Evolutionary conservation across 176 grass and related monocot genomes (phyloP).

Genomic region (Bromus sterilis): DNA sequence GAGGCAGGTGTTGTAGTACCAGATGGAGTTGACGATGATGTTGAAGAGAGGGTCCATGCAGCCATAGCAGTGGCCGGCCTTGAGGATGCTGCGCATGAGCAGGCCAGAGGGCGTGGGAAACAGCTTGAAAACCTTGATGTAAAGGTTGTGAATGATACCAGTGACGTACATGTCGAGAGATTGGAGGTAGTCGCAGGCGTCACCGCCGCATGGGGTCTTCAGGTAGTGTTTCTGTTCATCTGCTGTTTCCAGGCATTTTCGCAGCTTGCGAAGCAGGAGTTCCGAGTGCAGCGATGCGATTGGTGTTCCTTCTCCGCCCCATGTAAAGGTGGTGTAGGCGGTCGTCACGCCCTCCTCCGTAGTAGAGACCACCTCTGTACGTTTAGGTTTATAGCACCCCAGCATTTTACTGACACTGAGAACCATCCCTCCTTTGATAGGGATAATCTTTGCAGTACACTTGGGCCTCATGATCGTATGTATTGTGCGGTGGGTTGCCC

Average conservation of each 20-base stretch:
- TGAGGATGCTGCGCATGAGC: not conserved
- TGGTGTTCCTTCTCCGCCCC: not conserved
- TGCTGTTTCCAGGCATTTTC: not conserved
- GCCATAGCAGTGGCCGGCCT: not conserved
- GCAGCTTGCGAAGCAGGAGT: not conserved
- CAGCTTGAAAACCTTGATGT: not conserved
- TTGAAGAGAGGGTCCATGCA: not conserved
- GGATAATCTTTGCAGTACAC: not conserved
- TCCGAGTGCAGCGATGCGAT: not conserved
- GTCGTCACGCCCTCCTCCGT: not conserved
- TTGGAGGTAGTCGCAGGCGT: not conserved
- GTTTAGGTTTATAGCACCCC: not conserved
- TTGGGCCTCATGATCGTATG: not conserved
- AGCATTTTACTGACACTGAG: not conserved
- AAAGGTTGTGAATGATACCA: not conserved
- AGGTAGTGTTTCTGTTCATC: not conserved
- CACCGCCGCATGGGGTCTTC: not conserved
- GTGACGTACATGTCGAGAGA: not conserved
- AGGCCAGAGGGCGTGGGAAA: not conserved
- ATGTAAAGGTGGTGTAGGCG: not conserved
- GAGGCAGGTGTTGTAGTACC: not conserved
- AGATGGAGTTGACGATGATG: slow-evolving; percentile 1
- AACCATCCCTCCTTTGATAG: not conserved
- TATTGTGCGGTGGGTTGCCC: not conserved
- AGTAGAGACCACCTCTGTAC: not conserved